Evolutionary conservation across 2,329 filamentous ascomycete genomes (phyloP).

Genomic region (Coleophoma eucalyptorum): DNA sequence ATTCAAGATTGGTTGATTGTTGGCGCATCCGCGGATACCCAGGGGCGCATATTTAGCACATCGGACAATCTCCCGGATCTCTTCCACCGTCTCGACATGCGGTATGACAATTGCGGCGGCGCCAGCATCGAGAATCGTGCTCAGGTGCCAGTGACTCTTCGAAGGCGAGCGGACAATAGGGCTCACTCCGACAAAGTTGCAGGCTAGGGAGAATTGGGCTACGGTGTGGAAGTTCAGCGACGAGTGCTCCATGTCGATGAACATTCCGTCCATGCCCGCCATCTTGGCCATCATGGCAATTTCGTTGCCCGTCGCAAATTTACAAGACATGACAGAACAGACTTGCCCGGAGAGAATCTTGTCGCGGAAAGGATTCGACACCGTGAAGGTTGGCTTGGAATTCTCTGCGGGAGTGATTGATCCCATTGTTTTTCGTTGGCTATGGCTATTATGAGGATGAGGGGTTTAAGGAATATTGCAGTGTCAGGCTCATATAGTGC

Average conservation of each 20-base stretch:
- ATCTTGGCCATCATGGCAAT: slow-evolving; percentile 34
- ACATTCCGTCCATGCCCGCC: slow-evolving; percentile 35
- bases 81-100: slow-evolving; percentile 33
- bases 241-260: slow-evolving; percentile 43
- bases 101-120: slow-evolving; percentile 37
- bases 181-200: slow-evolving; percentile 32
- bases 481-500: too few relatives aligned
- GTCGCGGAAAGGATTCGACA: background rate
- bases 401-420: too few relatives aligned
- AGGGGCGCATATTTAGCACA: slow-evolving; percentile 34
- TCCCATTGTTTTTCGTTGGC: too few relatives aligned
- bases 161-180: slow-evolving; percentile 37
- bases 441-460: too few relatives aligned
- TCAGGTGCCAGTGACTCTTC: slow-evolving; percentile 34
- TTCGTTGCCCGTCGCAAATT: slow-evolving; percentile 17
- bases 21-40: slow-evolving; percentile 31
- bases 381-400: too few relatives aligned
- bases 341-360: background rate
- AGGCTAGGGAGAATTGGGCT: slow-evolving; percentile 34
- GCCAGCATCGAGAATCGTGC: slow-evolving; percentile 35
- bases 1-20: slow-evolving; percentile 31
- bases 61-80: slow-evolving; percentile 31
- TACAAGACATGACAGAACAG: background rate
- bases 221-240: slow-evolving; percentile 31
- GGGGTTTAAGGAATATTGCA: too few relatives aligned